A percentile compares a stretch with the other conserved stretches of the same genome.
phyloP scores from a whole-genome alignment of 1,284 basidiomycete genomes.

The Papiliotrema laurentii region DNA sequence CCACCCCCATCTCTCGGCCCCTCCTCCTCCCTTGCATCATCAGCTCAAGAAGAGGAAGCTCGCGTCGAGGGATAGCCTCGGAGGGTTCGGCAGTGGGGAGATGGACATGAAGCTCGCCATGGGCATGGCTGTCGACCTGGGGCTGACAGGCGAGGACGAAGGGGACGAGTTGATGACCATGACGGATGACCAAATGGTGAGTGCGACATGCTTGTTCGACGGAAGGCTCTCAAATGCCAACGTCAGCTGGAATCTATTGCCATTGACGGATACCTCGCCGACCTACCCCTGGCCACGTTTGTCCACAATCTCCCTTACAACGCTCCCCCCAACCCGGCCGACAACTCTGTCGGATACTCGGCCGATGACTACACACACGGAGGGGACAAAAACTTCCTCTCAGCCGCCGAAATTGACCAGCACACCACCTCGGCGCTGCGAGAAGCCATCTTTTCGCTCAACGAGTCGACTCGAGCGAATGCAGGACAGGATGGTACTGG shows the following conservation, averaged over 20 bases:
- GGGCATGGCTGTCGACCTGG: constrained; percentile 45
- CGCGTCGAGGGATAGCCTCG: constrained; percentile 23
- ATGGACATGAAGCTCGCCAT: constrained; percentile 45
- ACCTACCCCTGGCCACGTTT: constrained; percentile 41
- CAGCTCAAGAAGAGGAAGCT: constrained; percentile 42
- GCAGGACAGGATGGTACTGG: constrained; percentile 16
- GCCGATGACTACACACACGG: constrained; percentile 28
- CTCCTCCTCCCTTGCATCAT: constrained; percentile 4
- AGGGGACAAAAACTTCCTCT: constrained; percentile 27
- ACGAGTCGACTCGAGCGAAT: constrained; percentile 31
- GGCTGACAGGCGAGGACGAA: constrained; percentile 40
- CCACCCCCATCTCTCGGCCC: neutral
- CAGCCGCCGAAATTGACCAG: constrained; percentile 42
- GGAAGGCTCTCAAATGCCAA: neutral
- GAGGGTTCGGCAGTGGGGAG: constrained; percentile 14
- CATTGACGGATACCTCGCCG: constrained; percentile 46
- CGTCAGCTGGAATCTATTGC: constrained; percentile 42
- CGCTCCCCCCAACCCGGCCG: constrained; percentile 12
- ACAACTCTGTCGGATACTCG: constrained; percentile 19
- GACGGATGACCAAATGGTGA: constrained; percentile 45
- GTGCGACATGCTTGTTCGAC: constrained; percentile 5
- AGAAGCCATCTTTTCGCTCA: constrained; percentile 47
- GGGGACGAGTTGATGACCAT: constrained; percentile 40
- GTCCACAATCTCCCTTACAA: constrained; percentile 43
- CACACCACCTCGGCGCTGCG: constrained; percentile 46